Evolutionary conservation across 441 rosid species (phyloP), one percentile per base, ranked within the genome.

Genomic region (Arabidopsis lyrata): DNA sequence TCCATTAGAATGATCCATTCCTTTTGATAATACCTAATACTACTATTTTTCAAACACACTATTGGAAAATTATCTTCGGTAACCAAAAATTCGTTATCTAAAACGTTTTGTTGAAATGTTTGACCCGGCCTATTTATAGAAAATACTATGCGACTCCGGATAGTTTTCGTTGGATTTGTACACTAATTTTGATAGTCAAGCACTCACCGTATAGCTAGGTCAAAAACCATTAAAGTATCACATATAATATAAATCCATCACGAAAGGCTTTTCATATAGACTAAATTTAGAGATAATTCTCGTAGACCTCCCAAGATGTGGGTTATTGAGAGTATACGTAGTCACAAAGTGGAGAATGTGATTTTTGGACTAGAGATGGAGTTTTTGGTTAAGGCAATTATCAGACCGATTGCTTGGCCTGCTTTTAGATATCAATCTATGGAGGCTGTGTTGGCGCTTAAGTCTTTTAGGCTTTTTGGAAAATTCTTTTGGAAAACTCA

Each of bases 181-280:
- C 31, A 16, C 54, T 55, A 12, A 7, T 31, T 55, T 68, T 29
- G 10, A 16, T 68, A 68, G 52, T 11, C 62, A 67, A 55, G 6
- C 20, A 41, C 2, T 68, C 20, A 31, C 72, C 31, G 29, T 16
- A 16, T 35, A 66, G 22, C 70, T 66, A 52, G 36, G 49, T 50
- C 48, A 18, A 36, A 38, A 38, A 1, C 47, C 45, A 36, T 36
- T n/a, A 66, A 52, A 52, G 12, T 36, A 35, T 45, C 31, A 29
- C 15, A 35, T 47, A 34, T 35, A 27, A 13, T 48, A 20, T 0
- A 29, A 29, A 3, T 29, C 31, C 31, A 29, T 29, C 31, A 29
- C 31, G 5, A 29, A 29, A 29, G 31, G 31, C 4, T 29, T 29
- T 29, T 4, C 31, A 27, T 27, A 27, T 27, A 22, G n/a, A n/a